Conservation (phyloP, 2,329 filamentous ascomycete genomes). For the Aphanoascus verrucosus region DNA sequence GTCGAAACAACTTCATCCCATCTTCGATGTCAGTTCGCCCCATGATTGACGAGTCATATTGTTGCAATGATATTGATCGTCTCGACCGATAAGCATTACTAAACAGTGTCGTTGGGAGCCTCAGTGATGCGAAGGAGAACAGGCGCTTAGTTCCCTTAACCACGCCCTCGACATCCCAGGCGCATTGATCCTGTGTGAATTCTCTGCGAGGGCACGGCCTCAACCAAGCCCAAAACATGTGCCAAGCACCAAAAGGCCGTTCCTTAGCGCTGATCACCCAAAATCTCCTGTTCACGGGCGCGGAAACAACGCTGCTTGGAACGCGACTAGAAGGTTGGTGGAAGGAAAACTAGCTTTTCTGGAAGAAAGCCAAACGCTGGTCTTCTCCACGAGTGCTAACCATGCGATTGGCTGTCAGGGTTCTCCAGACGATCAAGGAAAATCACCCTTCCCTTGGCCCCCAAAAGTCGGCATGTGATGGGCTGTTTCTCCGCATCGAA, state of each 20-base stretch:
- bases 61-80: not conserved
- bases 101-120: not conserved
- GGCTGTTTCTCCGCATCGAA: not conserved
- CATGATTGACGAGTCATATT: not conserved
- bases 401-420: not conserved
- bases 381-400: not conserved
- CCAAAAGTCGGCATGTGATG: slow-evolving; percentile 3
- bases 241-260: slow-evolving; percentile 5
- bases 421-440: slow-evolving; percentile 7
- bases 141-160: not conserved
- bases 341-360: slow-evolving; percentile 5
- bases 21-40: not conserved
- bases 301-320: not conserved
- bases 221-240: not conserved
- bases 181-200: not conserved
- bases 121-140: not conserved
- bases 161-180: not conserved
- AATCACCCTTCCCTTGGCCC: not conserved
- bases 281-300: not conserved
- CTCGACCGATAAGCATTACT: too few species aligned
- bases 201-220: too few species aligned
- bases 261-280: not conserved
- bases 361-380: not conserved
- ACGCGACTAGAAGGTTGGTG: slow-evolving; percentile 7
- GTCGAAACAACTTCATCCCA: not conserved